Evolutionary conservation across 805 yeast species (phyloP).

Genomic region (Sungouiozyma intestinalis): DNA sequence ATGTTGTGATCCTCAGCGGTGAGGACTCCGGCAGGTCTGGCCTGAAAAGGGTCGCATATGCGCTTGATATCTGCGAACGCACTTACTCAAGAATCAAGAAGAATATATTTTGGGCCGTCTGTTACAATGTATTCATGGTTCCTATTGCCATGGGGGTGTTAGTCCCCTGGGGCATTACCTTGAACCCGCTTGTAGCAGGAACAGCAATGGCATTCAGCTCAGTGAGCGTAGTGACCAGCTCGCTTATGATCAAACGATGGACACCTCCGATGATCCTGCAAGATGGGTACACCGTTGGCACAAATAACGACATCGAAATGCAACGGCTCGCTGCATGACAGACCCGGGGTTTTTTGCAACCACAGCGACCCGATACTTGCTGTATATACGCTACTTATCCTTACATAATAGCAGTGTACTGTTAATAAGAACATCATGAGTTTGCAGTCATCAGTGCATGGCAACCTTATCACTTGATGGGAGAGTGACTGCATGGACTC

Average conservation of each 20-base stretch:
- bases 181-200: constrained; percentile 86
- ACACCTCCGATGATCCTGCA: constrained; percentile 20
- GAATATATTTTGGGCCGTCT: constrained; percentile 79
- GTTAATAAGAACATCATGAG: too few species aligned
- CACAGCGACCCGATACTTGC: not conserved
- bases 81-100: constrained; percentile 67
- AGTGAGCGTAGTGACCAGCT: constrained; percentile 75
- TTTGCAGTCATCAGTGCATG: too few species aligned
- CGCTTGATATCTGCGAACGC: constrained; percentile 55
- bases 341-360: not conserved
- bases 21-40: constrained; percentile 10
- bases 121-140: constrained; percentile 74
- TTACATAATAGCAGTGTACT: too few species aligned
- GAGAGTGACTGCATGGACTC: too few species aligned
- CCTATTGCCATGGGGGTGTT: constrained; percentile 94
- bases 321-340: not conserved
- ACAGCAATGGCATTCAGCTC: constrained; percentile 91
- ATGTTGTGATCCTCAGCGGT: constrained; percentile 59
- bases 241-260: constrained; percentile 65
- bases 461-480: too few species aligned
- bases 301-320: not conserved
- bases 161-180: constrained; percentile 61
- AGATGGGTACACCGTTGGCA: too few species aligned
- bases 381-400: too few species aligned
- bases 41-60: constrained; percentile 44